Evolutionary conservation across 768 basidiomycete species (phyloP).

Genomic region (Lenzites betulinus): DNA sequence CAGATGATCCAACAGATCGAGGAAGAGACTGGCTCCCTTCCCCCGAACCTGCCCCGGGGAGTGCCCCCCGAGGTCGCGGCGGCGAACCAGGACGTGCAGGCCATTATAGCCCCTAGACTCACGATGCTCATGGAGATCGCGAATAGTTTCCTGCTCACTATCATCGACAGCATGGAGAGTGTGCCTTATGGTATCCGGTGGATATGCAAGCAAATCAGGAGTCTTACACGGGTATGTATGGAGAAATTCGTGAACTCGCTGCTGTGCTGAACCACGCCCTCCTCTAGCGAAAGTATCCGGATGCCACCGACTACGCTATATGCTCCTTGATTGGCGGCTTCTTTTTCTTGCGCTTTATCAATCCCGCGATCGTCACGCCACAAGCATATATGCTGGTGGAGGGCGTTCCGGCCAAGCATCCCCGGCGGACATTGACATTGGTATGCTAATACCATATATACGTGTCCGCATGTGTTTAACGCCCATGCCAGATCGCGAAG

Average conservation of each 20-base stretch:
- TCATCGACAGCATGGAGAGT: slow-evolving; percentile 97
- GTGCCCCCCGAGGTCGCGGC: slow-evolving; percentile 95
- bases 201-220: slow-evolving; percentile 99
- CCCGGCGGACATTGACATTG: slow-evolving; percentile 91
- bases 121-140: slow-evolving; percentile 99
- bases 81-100: slow-evolving; percentile 93
- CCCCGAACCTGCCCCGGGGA: slow-evolving; percentile 87
- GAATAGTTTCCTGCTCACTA: slow-evolving; percentile 94
- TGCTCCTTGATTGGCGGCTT: slow-evolving; percentile 99
- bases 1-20: slow-evolving; percentile 99
- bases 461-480: not conserved
- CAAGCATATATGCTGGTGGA: slow-evolving; percentile 99
- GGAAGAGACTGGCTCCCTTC: slow-evolving; percentile 92
- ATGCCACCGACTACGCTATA: slow-evolving; percentile 97
- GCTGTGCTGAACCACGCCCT: slow-evolving; percentile 7
- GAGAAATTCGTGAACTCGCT: not conserved
- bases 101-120: slow-evolving; percentile 94
- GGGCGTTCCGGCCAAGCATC: slow-evolving; percentile 96
- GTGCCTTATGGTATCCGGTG: slow-evolving; percentile 99
- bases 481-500: slow-evolving; percentile 81
- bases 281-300: slow-evolving; percentile 92
- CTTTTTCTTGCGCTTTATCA: slow-evolving; percentile 99
- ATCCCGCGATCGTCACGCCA: slow-evolving; percentile 97
- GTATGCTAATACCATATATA: slow-evolving; percentile 36
- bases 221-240: slow-evolving; percentile 81